Evolutionary conservation across 2,329 filamentous ascomycete species (phyloP), one percentile per base, ranked within the genome.

Genomic region (Fusarium devonianum): DNA sequence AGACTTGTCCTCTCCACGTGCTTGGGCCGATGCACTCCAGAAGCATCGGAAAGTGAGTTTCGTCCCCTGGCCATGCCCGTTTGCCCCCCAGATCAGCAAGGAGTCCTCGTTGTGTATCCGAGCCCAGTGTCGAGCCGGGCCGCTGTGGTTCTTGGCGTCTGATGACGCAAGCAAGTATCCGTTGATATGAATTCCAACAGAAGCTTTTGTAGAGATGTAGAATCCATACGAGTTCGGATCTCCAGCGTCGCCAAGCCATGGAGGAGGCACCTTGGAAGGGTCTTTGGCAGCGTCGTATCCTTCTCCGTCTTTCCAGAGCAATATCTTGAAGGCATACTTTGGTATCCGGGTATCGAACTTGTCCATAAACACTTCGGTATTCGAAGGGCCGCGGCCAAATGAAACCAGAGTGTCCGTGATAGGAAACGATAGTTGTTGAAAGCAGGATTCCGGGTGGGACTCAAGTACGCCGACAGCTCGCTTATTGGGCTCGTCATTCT

Each of bases 171-270:
- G 73, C 29, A 78, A 76, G n/a, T 83, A 78, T 19, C 83, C 85
- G 64, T 97, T 97, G 66, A 97, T 79, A 59, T 77, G 80, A 54
- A 97, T 90, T 14, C 90, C 90, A 19, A 78, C 77, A 6, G 85
- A 87, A 4, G 90, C 88, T 62, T 92, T 91, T 4, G 91, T 95
- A 1, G 88, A 87, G 39, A 97, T 85, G 67, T 84, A 87, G 53
- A 92, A 88, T 4, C 83, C 80, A 62, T 86, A 86, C 2, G 86
- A 75, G 10, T 83, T 80, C 2, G 78, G 71, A 47, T 78, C 70
- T 4, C 60, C 57, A 2, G 55, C 62, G 37, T 75, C 58, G 11
- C 60, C 54, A 18, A 64, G 51, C 74, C 76, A 72, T 36, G 75
- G 67, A 46, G 71, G 75, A 78, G 85, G 47, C 80, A 78, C 56